Base-by-base conservation (phyloP, 148 eudicot genomes). In the Amaranthus hypochondriacus region DNA sequence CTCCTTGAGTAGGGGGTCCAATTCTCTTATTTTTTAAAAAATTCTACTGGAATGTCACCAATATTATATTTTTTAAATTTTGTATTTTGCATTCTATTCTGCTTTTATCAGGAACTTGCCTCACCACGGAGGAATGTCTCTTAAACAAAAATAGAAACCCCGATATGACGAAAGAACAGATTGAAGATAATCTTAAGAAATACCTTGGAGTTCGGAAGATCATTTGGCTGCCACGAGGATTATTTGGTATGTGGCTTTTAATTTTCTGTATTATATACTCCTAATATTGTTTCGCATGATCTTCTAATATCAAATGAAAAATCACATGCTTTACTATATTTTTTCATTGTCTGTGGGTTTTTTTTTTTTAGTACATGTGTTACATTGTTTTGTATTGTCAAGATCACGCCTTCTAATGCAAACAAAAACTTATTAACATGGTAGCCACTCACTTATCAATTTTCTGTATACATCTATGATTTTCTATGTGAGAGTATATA, bases 71-170 rank as follows among this genome's bases (percentile, higher is more conserved):
- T 48, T 18, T 66, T 1, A 21, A 48, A 47, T 54, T 62, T 63
- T n/a, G 56, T 62, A 55, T 61, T 52, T 62, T 52, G n/a, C 28
- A 7, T 43, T 28, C 9, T 54, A 47, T 18, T 3, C 5, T 59
- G n/a, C 73, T 77, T 49, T 72, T 73, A 65, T 68, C 90, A 94
- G 97, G 99, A 65, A 92, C 97, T 71, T 92, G 99, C 76, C 88
- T 95, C 81, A 92, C 97, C 49, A 95, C 99, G 3, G 92, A 95
- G 84, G 99, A 92, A 82, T 95, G 99, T 87, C 93, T 92, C 72
- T 79, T 95, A 81, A 92, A 95, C 74, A 83, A 87, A 77, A 95
- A 95, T 71, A 88, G 99, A 81, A 95, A 95, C 66, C 94, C 99
- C 74, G 81, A 89, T 78, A 75, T 95, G 87, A 86, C 88, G 5